Evolutionary conservation across 1,139 yeast genomes (phyloP).

Genomic region (Scheffersomyces insectosa): DNA sequence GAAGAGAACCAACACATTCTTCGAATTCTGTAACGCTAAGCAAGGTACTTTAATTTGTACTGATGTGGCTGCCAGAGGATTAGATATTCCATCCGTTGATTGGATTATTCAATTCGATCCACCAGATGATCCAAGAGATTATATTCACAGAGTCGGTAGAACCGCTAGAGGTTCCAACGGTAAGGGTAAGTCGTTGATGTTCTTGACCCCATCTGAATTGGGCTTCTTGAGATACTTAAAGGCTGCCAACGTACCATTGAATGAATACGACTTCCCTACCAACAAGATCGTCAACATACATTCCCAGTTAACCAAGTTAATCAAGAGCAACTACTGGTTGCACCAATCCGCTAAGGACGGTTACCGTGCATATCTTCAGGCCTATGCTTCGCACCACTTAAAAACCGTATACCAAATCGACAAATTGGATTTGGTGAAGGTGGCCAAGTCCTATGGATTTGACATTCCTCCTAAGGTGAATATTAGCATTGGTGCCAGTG

Average conservation of each 20-base stretch:
- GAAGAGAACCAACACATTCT: slow-evolving; percentile 94
- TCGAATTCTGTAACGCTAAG: slow-evolving; percentile 96
- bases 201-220: slow-evolving; percentile 87
- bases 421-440: slow-evolving; percentile 89
- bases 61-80: slow-evolving; percentile 32
- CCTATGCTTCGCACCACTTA: slow-evolving; percentile 93
- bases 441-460: slow-evolving; percentile 94
- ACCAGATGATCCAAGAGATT: slow-evolving; percentile 92
- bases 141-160: slow-evolving; percentile 31
- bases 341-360: slow-evolving; percentile 98
- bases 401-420: slow-evolving; percentile 96
- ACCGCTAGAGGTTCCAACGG: slow-evolving; percentile 71
- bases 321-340: slow-evolving; percentile 88
- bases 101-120: slow-evolving; percentile 33
- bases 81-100: slow-evolving; percentile 31
- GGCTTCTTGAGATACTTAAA: slow-evolving; percentile 93
- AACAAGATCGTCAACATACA: slow-evolving; percentile 95
- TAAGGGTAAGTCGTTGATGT: slow-evolving; percentile 92
- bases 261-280: slow-evolving; percentile 94
- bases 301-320: slow-evolving; percentile 85
- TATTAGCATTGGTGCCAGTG: slow-evolving; percentile 92
- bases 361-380: slow-evolving; percentile 92
- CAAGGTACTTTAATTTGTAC: slow-evolving; percentile 43
- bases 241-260: slow-evolving; percentile 95
- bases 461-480: slow-evolving; percentile 96